Evolutionary conservation across 441 rosid species (phyloP).

Genomic region (Erysimum cheiri): DNA sequence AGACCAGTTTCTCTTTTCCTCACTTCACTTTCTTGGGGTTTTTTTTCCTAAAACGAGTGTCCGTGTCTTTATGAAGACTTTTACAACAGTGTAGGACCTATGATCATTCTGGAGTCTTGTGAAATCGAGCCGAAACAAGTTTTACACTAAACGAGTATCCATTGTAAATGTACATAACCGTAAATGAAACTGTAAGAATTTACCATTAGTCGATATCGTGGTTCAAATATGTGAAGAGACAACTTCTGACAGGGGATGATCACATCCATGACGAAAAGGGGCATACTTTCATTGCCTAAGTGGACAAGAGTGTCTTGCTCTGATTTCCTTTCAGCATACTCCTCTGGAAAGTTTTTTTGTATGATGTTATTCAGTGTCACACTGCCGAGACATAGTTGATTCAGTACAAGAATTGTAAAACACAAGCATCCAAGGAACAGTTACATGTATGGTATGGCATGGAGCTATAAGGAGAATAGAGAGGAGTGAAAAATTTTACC

Average conservation of each 20-base stretch:
- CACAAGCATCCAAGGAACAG: conserved; percentile 2
- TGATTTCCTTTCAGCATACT: conserved; percentile 89
- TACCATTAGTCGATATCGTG: conserved; percentile 96
- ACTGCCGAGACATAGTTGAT: conserved; percentile 54
- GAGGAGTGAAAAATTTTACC: conserved; percentile 51
- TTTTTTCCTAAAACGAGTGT: neutral
- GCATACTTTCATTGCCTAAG: conserved; percentile 80
- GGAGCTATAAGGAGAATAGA: neutral
- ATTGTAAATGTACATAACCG: conserved; percentile 17
- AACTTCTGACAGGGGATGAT: conserved; percentile 91
- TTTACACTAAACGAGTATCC: conserved; percentile 8
- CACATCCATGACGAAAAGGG: conserved; percentile 94
- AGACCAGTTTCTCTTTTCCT: conserved; percentile 7
- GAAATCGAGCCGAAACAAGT: neutral
- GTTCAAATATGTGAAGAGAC: conserved; percentile 91
- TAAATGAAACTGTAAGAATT: conserved; percentile 39
- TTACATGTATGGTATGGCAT: conserved; percentile 7
- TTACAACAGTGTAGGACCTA: conserved; percentile 14
- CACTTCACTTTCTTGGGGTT: conserved; percentile 1
- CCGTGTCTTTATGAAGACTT: conserved; percentile 9
- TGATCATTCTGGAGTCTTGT: neutral
- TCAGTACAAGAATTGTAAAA: conserved; percentile 26
- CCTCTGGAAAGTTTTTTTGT: conserved; percentile 84
- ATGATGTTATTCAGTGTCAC: conserved; percentile 91
- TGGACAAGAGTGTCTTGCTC: conserved; percentile 79